phyloP scores from a whole-genome alignment of 108 stramenopile genomes.

The Fragilaria crotonensis region DNA sequence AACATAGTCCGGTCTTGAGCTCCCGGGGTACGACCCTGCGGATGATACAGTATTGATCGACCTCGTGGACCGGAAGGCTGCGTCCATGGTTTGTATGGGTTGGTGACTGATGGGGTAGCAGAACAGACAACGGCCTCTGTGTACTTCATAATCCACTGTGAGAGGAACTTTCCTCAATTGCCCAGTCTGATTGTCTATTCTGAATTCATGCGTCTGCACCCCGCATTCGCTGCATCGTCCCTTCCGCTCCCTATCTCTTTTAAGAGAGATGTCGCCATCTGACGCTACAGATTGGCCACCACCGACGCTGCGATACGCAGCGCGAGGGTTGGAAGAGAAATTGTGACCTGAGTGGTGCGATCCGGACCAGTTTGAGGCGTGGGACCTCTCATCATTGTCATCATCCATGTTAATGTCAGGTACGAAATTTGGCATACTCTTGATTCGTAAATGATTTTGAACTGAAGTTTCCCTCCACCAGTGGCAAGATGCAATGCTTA shows the following conservation, averaged over 20 bases:
- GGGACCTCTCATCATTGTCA: not conserved
- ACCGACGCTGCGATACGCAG: not conserved
- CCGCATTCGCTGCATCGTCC: constrained; percentile 42
- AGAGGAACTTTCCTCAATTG: constrained; percentile 22
- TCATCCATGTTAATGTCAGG: not conserved
- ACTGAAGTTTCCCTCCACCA: not conserved
- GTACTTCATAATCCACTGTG: constrained; percentile 39
- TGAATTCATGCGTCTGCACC: constrained; percentile 39
- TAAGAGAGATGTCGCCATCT: not conserved
- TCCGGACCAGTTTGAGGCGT: not conserved
- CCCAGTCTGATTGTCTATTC: constrained; percentile 14
- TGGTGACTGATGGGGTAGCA: constrained; percentile 37
- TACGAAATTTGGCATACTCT: not conserved
- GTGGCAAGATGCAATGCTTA: not conserved
- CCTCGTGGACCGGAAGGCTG: not conserved
- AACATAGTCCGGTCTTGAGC: not conserved
- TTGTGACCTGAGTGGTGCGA: not conserved
- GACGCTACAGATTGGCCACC: not conserved
- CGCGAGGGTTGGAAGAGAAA: not conserved
- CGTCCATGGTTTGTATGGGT: not conserved
- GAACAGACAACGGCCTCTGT: constrained; percentile 45
- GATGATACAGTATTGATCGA: constrained; percentile 4
- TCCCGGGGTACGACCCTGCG: not conserved
- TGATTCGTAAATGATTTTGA: not conserved
- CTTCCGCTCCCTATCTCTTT: constrained; percentile 29